Evolutionary conservation across 768 basidiomycete genomes (phyloP), one percentile per base, ranked within the genome.

Genomic region (Leccinum subtestaceum): DNA sequence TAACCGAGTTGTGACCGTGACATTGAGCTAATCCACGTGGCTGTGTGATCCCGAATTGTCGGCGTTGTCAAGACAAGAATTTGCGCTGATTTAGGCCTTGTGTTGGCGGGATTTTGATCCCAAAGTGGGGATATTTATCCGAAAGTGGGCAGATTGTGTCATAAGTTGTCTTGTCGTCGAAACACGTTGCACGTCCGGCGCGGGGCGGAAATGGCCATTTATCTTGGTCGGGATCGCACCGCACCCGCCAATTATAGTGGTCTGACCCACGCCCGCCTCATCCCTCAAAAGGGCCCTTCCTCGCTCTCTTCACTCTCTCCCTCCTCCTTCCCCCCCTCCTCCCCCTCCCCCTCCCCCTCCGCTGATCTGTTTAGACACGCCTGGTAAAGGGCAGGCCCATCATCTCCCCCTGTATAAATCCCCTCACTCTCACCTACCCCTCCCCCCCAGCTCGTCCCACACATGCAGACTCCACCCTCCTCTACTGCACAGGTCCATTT

Each of bases 181-280:
- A 86, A 86, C 86, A 88, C 86, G 86, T 88, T 87, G 84, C 80
- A 82, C 80, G 83, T 82, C 77, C 78, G 77, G 85, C 86, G 67
- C 67, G 81, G 84, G 82, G 80, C 78, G 72, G 70, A 75, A 78
- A 77, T 76, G 78, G 78, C 79, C 78, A 69, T 69, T 72, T 76
- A 78, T 77, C 77, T 45, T 79, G 76, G 78, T 79, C 77, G 76
- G 79, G 74, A 74, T 78, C 74, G 79, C 78, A 76, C 78, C 77
- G 78, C 76, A 75, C 79, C 78, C 78, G 77, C 79, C 79, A 78
- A 73, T 75, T 78, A 72, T 75, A 74, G 73, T 67, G 68, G 75
- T 73, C 77, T 73, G 70, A 72, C 77, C 71, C 73, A 76, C 76
- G 75, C 73, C 69, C 74, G 70, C 71, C 71, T 55, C 43, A 34